A percentile compares a stretch with the other conserved stretches of the same genome.
These are phyloP conservation scores for Ceratobasidium sp. DNA, from an alignment of 1,284 basidiomycete species.

Conservation along the genomic window DNA sequence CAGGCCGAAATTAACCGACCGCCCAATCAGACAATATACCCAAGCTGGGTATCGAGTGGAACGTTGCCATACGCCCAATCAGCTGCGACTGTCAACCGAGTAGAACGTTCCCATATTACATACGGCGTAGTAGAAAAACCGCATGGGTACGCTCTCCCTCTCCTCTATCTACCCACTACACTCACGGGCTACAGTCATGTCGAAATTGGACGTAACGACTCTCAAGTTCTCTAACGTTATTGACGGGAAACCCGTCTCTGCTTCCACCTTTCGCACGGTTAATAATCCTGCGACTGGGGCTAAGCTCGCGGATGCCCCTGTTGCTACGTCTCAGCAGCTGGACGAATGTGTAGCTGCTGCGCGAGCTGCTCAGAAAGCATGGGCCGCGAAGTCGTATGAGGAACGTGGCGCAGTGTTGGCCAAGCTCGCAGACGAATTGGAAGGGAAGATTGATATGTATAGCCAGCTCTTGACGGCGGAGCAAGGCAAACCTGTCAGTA, in stretches of 20 bases:
- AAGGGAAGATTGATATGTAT: conserved; percentile 25
- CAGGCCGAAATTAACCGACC: no score
- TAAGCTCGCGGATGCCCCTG: conserved; percentile 31
- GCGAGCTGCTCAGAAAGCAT: conserved; percentile 32
- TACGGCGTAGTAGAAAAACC: background rate
- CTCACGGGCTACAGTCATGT: conserved; percentile 9
- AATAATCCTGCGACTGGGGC: conserved; percentile 29
- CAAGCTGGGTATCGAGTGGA: no score
- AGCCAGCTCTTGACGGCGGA: conserved; percentile 40
- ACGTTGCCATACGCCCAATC: no score
- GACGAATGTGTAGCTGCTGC: conserved; percentile 42
- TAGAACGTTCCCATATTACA: no score
- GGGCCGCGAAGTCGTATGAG: conserved; percentile 43
- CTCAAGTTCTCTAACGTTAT: conserved; percentile 38
- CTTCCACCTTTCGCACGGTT: conserved; percentile 6
- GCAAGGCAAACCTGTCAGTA: conserved; percentile 41
- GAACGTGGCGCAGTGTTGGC: conserved; percentile 34
- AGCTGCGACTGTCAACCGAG: no score
- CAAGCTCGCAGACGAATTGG: conserved; percentile 39
- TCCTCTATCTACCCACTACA: background rate
- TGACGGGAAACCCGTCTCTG: conserved; percentile 40
- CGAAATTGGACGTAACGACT: conserved; percentile 42
- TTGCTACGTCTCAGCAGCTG: conserved; percentile 34
- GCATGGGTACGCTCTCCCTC: background rate
- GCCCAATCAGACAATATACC: no score